Percentiles rank a stretch among this genome's conserved stretches.
Conservation (phyloP, 129 eudicot species). For the Deinandra increscens region DNA sequence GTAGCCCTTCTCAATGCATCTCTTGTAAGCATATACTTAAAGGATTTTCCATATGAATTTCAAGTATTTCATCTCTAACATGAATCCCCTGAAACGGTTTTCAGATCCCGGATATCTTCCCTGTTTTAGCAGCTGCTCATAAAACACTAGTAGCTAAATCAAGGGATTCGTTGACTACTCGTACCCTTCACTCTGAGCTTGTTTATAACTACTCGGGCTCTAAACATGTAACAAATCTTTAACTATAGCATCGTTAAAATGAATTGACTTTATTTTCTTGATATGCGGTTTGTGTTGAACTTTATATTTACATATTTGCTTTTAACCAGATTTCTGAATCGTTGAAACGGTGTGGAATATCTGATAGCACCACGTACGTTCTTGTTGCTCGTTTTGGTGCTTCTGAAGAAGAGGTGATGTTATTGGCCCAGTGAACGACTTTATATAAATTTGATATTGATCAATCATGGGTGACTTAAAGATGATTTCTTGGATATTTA, state of each 20-base stretch:
- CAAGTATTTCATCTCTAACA: not conserved
- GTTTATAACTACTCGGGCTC: conserved; percentile 96
- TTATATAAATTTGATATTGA: not conserved
- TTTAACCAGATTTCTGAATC: conserved; percentile 76
- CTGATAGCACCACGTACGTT: conserved; percentile 60
- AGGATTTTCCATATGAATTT: not conserved
- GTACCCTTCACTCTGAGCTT: conserved; percentile 84
- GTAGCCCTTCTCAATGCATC: conserved; percentile 89
- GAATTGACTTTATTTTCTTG: not conserved
- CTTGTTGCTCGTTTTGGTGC: conserved; percentile 85
- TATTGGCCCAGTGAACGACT: not conserved
- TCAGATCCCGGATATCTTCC: conserved; percentile 79
- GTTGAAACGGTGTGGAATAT: conserved; percentile 79
- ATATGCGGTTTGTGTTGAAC: not conserved
- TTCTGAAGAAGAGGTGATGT: conserved; percentile 70
- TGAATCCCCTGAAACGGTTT: not conserved
- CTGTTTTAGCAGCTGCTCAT: conserved; percentile 92
- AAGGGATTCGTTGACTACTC: conserved; percentile 72
- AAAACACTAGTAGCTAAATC: conserved; percentile 71
- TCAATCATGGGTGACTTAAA: not conserved
- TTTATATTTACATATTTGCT: not conserved
- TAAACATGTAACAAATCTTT: conserved; percentile 60
- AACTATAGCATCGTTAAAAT: not conserved
- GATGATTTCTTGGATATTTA: conserved; percentile 31
- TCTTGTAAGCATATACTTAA: conserved; percentile 43